Evolutionary conservation across 805 yeast species (phyloP).

Genomic region (Yamadazyma philogaea): DNA sequence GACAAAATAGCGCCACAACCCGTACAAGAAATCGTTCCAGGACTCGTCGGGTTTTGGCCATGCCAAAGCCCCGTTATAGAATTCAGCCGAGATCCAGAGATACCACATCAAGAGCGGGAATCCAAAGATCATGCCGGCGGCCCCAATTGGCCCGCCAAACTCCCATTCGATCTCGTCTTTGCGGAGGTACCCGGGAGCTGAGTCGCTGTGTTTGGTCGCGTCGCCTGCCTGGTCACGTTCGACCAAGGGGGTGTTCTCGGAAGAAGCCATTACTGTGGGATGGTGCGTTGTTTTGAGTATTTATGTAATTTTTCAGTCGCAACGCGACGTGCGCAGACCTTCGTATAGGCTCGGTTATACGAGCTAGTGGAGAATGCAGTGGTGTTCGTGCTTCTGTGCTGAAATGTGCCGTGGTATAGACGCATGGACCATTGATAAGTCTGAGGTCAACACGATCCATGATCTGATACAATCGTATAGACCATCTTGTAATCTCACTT

Average conservation of each 20-base stretch:
- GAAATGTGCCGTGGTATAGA: too few relatives aligned
- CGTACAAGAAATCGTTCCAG: slow-evolving; percentile 46
- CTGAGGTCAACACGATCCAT: too few relatives aligned
- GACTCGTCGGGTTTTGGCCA: slow-evolving; percentile 58
- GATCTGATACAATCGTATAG: too few relatives aligned
- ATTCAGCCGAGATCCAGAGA: slow-evolving; percentile 89
- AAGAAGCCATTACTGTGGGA: neutral
- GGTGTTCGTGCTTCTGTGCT: too few relatives aligned
- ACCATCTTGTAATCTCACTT: too few relatives aligned
- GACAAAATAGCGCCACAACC: slow-evolving; percentile 43
- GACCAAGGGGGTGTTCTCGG: slow-evolving; percentile 8
- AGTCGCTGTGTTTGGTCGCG: neutral
- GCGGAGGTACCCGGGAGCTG: slow-evolving; percentile 27
- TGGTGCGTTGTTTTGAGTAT: neutral
- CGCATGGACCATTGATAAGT: too few relatives aligned
- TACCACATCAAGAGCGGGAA: slow-evolving; percentile 94
- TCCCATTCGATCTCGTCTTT: slow-evolving; percentile 69
- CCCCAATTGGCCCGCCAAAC: slow-evolving; percentile 92
- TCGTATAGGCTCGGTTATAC: too few relatives aligned
- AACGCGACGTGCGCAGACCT: too few relatives aligned
- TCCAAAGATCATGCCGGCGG: slow-evolving; percentile 84
- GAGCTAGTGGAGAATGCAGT: too few relatives aligned
- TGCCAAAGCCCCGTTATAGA: slow-evolving; percentile 72
- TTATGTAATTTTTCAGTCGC: too few relatives aligned
- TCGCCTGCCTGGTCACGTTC: neutral